Evolutionary conservation across 176 grass and related monocot genomes (phyloP).

Genomic region (Oropetium thomaeum): DNA sequence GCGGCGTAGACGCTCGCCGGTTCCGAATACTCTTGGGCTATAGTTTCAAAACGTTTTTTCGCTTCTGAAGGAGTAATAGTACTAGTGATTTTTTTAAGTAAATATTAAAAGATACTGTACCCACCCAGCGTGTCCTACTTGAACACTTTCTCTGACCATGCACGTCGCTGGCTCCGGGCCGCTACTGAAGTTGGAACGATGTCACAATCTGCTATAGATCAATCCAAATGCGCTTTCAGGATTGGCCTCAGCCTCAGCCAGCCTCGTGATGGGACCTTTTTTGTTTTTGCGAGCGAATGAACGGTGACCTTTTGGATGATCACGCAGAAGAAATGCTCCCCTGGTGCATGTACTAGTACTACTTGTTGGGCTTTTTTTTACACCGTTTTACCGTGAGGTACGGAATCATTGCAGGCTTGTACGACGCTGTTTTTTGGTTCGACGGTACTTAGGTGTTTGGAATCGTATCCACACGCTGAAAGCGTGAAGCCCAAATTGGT

Average conservation of each 20-base stretch:
- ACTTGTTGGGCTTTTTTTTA: not conserved
- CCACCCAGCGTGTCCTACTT: conserved; percentile 2
- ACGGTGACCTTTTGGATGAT: not conserved
- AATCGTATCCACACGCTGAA: not conserved
- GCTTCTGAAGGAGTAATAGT: too few relatives aligned
- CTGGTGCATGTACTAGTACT: not conserved
- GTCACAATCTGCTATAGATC: conserved; percentile 1
- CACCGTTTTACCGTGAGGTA: too few relatives aligned
- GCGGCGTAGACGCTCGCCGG: not conserved
- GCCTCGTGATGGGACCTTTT: not conserved
- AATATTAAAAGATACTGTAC: not conserved
- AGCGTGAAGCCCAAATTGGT: conserved; percentile 11
- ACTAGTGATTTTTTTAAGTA: not conserved
- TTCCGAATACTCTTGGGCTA: not conserved
- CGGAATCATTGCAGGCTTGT: not conserved
- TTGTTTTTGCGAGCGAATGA: too few relatives aligned
- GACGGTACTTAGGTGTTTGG: not conserved
- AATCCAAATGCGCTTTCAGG: conserved; percentile 14
- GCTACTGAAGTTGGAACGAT: not conserved
- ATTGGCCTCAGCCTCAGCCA: not conserved
- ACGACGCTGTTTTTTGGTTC: not conserved
- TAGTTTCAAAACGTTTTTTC: too few relatives aligned
- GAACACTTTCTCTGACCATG: not conserved
- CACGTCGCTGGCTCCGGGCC: not conserved
- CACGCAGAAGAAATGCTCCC: not conserved